These are phyloP conservation scores for Corchorus olitorius DNA, from an alignment of 345 rosid genomes.

Conservation along the genomic window DNA sequence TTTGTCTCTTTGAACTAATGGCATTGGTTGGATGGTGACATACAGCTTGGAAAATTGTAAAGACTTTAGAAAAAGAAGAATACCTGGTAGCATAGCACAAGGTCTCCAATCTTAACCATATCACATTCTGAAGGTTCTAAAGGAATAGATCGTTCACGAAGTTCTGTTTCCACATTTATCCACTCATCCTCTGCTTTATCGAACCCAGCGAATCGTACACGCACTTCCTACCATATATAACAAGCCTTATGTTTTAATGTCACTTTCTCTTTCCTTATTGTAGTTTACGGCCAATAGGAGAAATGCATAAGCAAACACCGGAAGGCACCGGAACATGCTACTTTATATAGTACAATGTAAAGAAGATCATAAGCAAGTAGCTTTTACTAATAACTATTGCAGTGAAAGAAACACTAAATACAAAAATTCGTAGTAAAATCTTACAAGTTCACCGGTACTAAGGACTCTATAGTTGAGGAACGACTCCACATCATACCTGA, in stretches of 20 bases:
- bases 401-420: neutral
- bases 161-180: constrained; percentile 60
- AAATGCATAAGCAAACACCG: neutral
- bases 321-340: neutral
- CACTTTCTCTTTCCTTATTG: neutral
- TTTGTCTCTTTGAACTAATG: neutral
- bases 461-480: constrained; percentile 62
- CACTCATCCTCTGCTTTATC: constrained; percentile 75
- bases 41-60: neutral
- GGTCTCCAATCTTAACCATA: constrained; percentile 62
- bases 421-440: constrained; percentile 25
- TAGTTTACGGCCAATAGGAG: neutral
- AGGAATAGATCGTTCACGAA: constrained; percentile 84
- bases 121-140: constrained; percentile 79
- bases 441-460: constrained; percentile 70
- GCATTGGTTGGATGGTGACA: neutral
- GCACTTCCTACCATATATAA: constrained; percentile 66
- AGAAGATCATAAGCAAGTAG: neutral
- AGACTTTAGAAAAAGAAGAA: constrained; percentile 8
- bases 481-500: constrained; percentile 77
- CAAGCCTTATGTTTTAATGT: neutral
- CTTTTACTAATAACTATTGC: neutral
- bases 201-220: constrained; percentile 78
- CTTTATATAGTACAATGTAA: neutral
- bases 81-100: constrained; percentile 81